A percentile compares a stretch with the other conserved stretches of the same genome.
Evolutionary conservation across 495 filamentous ascomycete genomes (phyloP).

Genomic region (Hypoxylon intermedium): DNA sequence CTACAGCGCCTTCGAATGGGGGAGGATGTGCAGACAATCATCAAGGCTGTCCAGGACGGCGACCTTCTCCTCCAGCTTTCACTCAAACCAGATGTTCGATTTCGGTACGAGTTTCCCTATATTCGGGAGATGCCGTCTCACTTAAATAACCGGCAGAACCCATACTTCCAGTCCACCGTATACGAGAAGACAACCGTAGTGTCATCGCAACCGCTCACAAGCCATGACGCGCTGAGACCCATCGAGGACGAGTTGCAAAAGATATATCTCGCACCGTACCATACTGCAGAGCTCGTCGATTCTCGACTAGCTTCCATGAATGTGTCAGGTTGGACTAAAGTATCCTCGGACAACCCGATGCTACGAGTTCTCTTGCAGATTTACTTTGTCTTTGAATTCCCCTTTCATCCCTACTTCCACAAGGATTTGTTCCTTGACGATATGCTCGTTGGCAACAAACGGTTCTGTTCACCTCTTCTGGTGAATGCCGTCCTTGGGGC

Average conservation of each 20-base stretch:
- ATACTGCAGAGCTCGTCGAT: constrained; percentile 32
- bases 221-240: not conserved
- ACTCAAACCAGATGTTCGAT: constrained; percentile 44
- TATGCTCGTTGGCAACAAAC: constrained; percentile 20
- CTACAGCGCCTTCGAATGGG: constrained; percentile 25
- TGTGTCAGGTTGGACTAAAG: constrained; percentile 30
- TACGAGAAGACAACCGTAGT: constrained; percentile 24
- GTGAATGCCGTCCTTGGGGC: constrained; percentile 45
- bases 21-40: constrained; percentile 33
- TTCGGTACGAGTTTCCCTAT: constrained; percentile 52
- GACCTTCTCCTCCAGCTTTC: constrained; percentile 48
- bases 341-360: constrained; percentile 32
- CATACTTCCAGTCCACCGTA: constrained; percentile 39
- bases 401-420: constrained; percentile 31
- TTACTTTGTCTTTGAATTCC: constrained; percentile 36
- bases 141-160: constrained; percentile 42
- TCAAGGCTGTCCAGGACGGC: constrained; percentile 47
- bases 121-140: constrained; percentile 44
- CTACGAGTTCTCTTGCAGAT: constrained; percentile 27
- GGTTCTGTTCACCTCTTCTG: constrained; percentile 34
- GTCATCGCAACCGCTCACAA: constrained; percentile 5
- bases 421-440: constrained; percentile 36
- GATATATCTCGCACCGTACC: constrained; percentile 34
- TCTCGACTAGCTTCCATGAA: constrained; percentile 24
- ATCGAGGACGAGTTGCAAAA: constrained; percentile 15